phyloP scores from a whole-genome alignment of 208 protist species.

The Acanthamoeba comandoni region DNA sequence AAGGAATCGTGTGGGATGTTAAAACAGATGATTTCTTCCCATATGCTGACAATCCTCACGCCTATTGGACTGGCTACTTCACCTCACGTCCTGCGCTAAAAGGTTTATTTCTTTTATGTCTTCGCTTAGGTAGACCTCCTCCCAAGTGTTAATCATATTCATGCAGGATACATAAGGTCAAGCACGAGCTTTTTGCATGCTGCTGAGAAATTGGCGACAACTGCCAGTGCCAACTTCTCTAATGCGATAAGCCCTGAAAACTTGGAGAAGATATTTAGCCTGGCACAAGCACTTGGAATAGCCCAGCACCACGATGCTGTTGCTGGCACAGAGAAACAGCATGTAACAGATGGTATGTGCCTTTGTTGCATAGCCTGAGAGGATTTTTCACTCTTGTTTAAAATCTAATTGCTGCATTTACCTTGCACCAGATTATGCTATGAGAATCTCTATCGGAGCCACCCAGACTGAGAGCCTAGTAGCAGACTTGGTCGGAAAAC shows the following conservation, averaged over 20 bases:
- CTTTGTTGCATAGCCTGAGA: background rate
- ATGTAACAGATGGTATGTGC: constrained; percentile 38
- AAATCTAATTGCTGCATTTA: background rate
- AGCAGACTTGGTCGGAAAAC: constrained; percentile 10
- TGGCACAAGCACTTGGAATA: constrained; percentile 71
- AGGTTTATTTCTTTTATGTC: background rate
- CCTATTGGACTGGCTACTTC: constrained; percentile 76
- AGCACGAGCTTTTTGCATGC: constrained; percentile 40
- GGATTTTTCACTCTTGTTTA: background rate
- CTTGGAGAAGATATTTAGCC: background rate
- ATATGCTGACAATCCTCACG: constrained; percentile 82
- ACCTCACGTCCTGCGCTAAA: constrained; percentile 69
- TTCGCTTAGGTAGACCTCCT: background rate
- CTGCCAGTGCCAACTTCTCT: background rate
- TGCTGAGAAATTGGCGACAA: constrained; percentile 40
- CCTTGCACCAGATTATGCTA: constrained; percentile 8
- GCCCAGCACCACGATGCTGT: constrained; percentile 85
- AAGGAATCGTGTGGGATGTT: constrained; percentile 21
- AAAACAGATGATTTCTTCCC: constrained; percentile 85
- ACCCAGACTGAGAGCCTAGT: background rate
- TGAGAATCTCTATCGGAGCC: constrained; percentile 39
- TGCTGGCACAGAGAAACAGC: constrained; percentile 78
- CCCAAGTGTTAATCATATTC: background rate
- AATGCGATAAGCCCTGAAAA: background rate
- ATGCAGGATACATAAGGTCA: constrained; percentile 27